Conservation (phyloP, 768 basidiomycete species). For the Naganishia antarctica region DNA sequence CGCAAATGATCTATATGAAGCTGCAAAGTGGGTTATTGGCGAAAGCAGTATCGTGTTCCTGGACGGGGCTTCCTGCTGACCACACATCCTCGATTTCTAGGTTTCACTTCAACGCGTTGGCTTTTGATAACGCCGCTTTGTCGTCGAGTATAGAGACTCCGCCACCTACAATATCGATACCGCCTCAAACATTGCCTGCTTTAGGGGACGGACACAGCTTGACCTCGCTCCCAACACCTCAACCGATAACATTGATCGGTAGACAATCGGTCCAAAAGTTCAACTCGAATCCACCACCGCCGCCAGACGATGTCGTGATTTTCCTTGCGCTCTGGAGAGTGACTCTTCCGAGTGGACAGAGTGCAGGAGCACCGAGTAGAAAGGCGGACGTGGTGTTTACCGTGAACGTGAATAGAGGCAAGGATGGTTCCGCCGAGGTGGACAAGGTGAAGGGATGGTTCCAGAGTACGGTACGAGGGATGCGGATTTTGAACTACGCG, state of each 20-base stretch:
- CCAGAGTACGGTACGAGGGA: slow-evolving; percentile 56
- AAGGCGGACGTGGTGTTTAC: slow-evolving; percentile 76
- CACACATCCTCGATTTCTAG: slow-evolving; percentile 51
- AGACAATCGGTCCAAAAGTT: slow-evolving; percentile 72
- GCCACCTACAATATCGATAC: slow-evolving; percentile 48
- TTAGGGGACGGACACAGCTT: slow-evolving; percentile 47
- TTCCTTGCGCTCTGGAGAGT: slow-evolving; percentile 77
- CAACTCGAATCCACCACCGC: slow-evolving; percentile 30
- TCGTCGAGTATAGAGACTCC: slow-evolving; percentile 52
- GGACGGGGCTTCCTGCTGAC: not conserved
- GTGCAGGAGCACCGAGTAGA: slow-evolving; percentile 49
- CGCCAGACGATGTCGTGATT: slow-evolving; percentile 67
- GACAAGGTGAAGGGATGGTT: slow-evolving; percentile 52
- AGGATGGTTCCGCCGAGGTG: slow-evolving; percentile 51
- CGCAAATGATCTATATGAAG: slow-evolving; percentile 57
- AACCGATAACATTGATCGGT: slow-evolving; percentile 62
- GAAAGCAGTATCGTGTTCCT: not conserved
- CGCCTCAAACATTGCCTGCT: not conserved
- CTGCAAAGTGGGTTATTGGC: slow-evolving; percentile 60
- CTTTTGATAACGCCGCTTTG: slow-evolving; percentile 78
- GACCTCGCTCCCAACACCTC: slow-evolving; percentile 51
- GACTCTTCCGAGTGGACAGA: slow-evolving; percentile 41
- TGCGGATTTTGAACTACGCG: slow-evolving; percentile 63
- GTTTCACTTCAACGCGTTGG: slow-evolving; percentile 83
- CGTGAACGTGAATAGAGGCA: slow-evolving; percentile 65